These are phyloP conservation scores for Naematelia aurantialba DNA, from an alignment of 768 basidiomycete genomes.

Conservation along the genomic window DNA sequence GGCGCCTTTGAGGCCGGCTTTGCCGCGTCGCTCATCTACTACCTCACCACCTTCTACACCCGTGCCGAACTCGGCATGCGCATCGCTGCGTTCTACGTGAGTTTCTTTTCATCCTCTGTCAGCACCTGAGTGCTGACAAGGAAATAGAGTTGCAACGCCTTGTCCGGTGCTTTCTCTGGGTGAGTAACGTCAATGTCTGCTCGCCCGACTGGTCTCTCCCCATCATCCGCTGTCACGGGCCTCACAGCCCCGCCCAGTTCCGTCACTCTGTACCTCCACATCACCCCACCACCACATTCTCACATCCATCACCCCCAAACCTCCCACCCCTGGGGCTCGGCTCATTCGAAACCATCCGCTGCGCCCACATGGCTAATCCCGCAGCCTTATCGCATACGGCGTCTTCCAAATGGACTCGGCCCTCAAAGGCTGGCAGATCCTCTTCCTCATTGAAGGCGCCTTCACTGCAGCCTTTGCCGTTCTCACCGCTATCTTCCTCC, in stretches of 20 bases:
- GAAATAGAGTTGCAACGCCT: slow-evolving; percentile 38
- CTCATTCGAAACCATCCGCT: too few species aligned
- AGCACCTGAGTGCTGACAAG: too few species aligned
- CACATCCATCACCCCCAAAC: too few species aligned
- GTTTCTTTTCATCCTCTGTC: too few species aligned
- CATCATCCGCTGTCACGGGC: not conserved
- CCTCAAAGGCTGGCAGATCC: slow-evolving; percentile 57
- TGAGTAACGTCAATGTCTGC: too few species aligned
- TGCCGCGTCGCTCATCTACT: slow-evolving; percentile 53
- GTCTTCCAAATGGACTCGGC: slow-evolving; percentile 54
- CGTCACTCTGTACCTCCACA: not conserved
- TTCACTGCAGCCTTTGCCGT: slow-evolving; percentile 50
- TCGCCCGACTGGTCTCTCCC: too few species aligned
- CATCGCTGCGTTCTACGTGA: slow-evolving; percentile 58
- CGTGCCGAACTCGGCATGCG: slow-evolving; percentile 58
- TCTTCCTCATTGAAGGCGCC: slow-evolving; percentile 58
- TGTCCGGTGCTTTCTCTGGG: slow-evolving; percentile 33
- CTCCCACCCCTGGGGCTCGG: too few species aligned
- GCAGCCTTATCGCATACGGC: slow-evolving; percentile 54
- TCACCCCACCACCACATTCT: not conserved
- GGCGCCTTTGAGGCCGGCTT: slow-evolving; percentile 31
- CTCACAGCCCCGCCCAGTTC: not conserved
- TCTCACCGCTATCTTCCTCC: slow-evolving; percentile 52
- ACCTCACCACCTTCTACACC: slow-evolving; percentile 58
- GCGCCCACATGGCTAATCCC: not conserved